Base-by-base conservation (phyloP, 306 rosid genomes). In the Corylus avellana region DNA sequence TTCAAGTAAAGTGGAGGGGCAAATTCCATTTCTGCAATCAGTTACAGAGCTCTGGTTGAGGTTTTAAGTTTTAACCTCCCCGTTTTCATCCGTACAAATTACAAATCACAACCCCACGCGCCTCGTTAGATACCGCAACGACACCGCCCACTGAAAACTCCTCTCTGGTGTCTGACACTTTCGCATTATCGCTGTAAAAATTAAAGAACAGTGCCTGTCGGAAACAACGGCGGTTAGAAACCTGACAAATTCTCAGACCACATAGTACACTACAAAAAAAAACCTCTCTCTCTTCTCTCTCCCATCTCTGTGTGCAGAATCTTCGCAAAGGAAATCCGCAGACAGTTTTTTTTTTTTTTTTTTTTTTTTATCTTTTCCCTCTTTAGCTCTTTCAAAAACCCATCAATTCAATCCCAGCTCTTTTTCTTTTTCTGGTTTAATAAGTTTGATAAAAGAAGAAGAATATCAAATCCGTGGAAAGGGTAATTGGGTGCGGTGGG, bases 391-490 rank as follows among this genome's bases (percentile, higher is more conserved):
- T 67, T 67, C 13, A 42, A 67, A 42, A 10, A 12, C 71, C 49
- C 17, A 20, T 9, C 8, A 13, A 18, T 22, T 9, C 8, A 13
- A 18, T 22, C 39, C 46, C 46, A 42, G 8, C 46, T 42, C 46
- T 42, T 42, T 67, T 67, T 37, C 2, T 39, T 39, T 8, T 67
- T 18, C 8, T 2, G 1, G 5, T 29, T 63, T 63, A 42, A 5
- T 64, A 13, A 8, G 5, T 66, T 66, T 0, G 25, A 10, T 25
- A 42, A 18, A 42, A 18, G 39, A 5, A 67, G 48, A 67, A 44
- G 3, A 17, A 25, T 5, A 39, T 14, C 83, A 80, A 84, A 83
- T 82, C 90, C 87, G 90, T 87, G 93, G 86, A 79, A 55, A 18
- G 71, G 3, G 46, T 22, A 22, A 22, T 29, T 67, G 84, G 70